Percentiles rank a stretch among this genome's conserved stretches.
Conservation (phyloP, 305 asterid genomes). For the Andrographis paniculata region DNA sequence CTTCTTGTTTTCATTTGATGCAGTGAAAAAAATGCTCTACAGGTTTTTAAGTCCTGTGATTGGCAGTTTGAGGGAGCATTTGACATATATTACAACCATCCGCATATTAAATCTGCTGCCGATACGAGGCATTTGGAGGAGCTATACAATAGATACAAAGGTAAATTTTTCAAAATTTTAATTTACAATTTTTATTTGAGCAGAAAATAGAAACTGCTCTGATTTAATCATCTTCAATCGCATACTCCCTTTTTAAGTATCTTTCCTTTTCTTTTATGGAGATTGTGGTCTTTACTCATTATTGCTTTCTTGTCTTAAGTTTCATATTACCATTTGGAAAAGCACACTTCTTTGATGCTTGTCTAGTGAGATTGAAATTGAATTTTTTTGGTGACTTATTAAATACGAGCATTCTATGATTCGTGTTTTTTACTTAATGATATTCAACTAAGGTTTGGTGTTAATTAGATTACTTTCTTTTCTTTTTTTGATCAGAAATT, state of each 20-base stretch:
- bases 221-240: constrained; percentile 2
- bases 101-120: constrained; percentile 61
- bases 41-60: constrained; percentile 79
- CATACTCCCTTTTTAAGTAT: neutral
- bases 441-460: neutral
- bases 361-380: neutral
- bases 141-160: constrained; percentile 91
- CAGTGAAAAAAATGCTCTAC: constrained; percentile 89
- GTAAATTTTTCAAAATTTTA: constrained; percentile 27
- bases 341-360: neutral
- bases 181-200: constrained; percentile 7
- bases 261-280: no score
- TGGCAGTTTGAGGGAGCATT: constrained; percentile 99
- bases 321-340: neutral
- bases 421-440: neutral
- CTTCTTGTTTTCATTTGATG: constrained; percentile 16
- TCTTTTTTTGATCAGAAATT: no score
- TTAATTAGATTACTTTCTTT: no score
- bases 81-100: constrained; percentile 83
- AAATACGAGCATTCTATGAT: neutral
- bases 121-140: constrained; percentile 90
- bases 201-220: neutral
- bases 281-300: neutral
- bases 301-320: neutral
- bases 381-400: neutral